Percentiles rank a stretch among this genome's conserved stretches.
These are phyloP conservation scores for Mycena maculata DNA, from an alignment of 768 basidiomycete species.

Conservation along the genomic window DNA sequence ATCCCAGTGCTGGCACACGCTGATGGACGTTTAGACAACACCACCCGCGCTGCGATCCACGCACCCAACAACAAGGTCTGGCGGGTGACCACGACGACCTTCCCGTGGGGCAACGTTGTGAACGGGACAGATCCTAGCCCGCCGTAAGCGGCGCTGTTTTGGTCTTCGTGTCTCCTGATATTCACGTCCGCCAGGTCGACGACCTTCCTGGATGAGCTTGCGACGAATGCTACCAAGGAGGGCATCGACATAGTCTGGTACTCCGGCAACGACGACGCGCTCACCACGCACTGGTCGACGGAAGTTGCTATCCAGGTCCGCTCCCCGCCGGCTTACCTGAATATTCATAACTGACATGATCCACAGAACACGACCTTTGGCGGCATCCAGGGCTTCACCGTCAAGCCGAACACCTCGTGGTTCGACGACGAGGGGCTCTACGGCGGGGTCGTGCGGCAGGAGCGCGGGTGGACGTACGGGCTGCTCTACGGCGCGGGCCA, in stretches of 20 bases:
- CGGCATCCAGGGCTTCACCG: constrained; percentile 63
- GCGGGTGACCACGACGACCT: constrained; percentile 30
- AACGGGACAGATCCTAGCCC: constrained; percentile 12
- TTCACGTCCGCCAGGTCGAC: not conserved
- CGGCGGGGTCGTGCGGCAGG: constrained; percentile 63
- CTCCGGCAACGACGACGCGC: constrained; percentile 64
- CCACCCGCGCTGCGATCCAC: constrained; percentile 68
- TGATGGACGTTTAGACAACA: constrained; percentile 51
- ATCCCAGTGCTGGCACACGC: not conserved
- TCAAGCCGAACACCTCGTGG: constrained; percentile 59
- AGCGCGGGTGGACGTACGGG: constrained; percentile 54
- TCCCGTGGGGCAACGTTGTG: constrained; percentile 5
- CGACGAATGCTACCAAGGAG: constrained; percentile 54
- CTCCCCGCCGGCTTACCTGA: not conserved
- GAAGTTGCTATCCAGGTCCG: constrained; percentile 57
- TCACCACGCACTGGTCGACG: constrained; percentile 57
- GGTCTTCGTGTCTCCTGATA: not conserved
- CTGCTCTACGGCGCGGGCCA: constrained; percentile 30
- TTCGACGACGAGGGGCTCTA: constrained; percentile 53
- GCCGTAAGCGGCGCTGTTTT: not conserved
- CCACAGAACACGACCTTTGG: constrained; percentile 65
- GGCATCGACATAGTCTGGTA: constrained; percentile 53
- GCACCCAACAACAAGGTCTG: constrained; percentile 68
- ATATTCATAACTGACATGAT: not conserved
- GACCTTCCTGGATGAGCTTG: constrained; percentile 57